phyloP scores from a whole-genome alignment of 2,329 filamentous ascomycete species.

The Cytospora mali region DNA sequence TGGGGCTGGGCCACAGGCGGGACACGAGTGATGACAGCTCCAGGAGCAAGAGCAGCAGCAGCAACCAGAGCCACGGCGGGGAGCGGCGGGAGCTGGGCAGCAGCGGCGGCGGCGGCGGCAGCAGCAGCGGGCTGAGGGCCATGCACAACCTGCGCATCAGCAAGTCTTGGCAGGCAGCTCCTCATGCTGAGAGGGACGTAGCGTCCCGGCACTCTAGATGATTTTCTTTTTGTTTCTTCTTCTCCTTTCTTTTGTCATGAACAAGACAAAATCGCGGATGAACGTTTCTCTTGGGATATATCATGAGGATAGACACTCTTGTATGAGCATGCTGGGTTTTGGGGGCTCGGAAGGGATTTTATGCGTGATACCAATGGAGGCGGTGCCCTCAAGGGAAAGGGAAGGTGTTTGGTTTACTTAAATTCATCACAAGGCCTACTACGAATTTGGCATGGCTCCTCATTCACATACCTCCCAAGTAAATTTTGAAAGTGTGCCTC shows the following conservation, averaged over 20 bases:
- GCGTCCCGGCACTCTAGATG: neutral
- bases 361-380: neutral
- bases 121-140: constrained; percentile 4
- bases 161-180: neutral
- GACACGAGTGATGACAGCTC: constrained; percentile 10
- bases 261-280: neutral
- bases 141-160: constrained; percentile 19
- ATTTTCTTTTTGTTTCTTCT: no score
- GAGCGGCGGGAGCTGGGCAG: constrained; percentile 15
- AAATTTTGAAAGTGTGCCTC: neutral
- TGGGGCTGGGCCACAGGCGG: constrained; percentile 6
- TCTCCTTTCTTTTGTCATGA: no score
- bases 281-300: neutral
- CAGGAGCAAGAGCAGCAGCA: constrained; percentile 1
- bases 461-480: no score
- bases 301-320: neutral
- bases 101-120: constrained; percentile 9
- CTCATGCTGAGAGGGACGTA: neutral
- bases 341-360: neutral
- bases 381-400: no score
- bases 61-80: neutral
- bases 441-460: neutral
- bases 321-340: neutral
- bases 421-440: neutral
- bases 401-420: neutral